Evolutionary conservation across 1,284 basidiomycete genomes (phyloP).

Genomic region (Filobasidium uniguttulatum): DNA sequence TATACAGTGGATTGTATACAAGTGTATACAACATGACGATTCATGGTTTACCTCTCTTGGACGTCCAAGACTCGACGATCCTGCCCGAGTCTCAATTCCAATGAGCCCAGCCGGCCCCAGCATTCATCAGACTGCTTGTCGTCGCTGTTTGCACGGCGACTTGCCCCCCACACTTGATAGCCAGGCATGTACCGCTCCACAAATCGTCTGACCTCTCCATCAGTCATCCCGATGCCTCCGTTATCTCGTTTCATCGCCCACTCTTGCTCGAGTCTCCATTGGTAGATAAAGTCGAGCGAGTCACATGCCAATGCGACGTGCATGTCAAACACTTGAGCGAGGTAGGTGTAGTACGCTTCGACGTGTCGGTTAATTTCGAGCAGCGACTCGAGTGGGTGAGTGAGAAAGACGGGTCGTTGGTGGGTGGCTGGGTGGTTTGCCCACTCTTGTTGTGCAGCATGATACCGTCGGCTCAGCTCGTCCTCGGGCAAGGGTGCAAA

Average conservation of each 20-base stretch:
- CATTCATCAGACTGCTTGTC: no score
- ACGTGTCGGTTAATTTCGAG: no score
- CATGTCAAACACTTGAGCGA: no score
- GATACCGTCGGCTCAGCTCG: conserved; percentile 33
- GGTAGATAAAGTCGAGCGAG: conserved; percentile 14
- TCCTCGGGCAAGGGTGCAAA: conserved; percentile 22
- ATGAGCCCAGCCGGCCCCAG: no score
- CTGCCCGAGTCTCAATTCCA: no score
- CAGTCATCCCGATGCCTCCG: conserved; percentile 73
- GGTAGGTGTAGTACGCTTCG: no score
- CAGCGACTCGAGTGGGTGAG: neutral
- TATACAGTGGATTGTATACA: no score
- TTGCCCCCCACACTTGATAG: conserved; percentile 10
- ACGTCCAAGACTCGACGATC: no score
- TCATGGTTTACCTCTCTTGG: no score
- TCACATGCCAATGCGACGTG: no score
- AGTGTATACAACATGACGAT: no score
- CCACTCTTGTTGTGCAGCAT: neutral
- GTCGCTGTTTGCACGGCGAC: neutral
- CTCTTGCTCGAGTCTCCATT: conserved; percentile 77
- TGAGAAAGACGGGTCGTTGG: conserved; percentile 38
- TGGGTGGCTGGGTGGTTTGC: conserved; percentile 8
- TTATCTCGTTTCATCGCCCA: conserved; percentile 68
- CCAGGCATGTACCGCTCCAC: conserved; percentile 26
- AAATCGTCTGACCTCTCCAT: conserved; percentile 57